Percentiles rank a stretch among this genome's conserved stretches.
Evolutionary conservation across 228 moss, liverwort and hornwort genomes (phyloP).

Genomic region (Sphagnum magellanicum): DNA sequence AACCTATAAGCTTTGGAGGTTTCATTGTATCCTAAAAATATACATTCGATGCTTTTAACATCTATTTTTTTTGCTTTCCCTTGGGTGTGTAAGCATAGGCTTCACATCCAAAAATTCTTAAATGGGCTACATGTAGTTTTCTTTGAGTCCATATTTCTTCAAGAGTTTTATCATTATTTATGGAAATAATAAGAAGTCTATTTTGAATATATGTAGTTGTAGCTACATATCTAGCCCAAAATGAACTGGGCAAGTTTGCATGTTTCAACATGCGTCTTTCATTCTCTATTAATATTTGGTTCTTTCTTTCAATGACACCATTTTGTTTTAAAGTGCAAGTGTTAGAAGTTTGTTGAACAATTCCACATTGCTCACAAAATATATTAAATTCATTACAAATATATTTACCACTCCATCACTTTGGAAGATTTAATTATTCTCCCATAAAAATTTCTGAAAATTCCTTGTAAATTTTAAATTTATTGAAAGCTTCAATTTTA

Average conservation of each 20-base stretch:
- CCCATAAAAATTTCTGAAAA: slow-evolving; percentile 1
- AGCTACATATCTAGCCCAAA: slow-evolving; percentile 2
- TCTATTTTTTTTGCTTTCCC: slow-evolving; percentile 1
- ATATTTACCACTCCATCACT: slow-evolving; percentile 5
- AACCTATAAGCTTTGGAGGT: slow-evolving; percentile 3
- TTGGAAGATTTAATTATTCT: neutral
- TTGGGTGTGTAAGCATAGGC: neutral
- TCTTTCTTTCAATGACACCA: slow-evolving; percentile 4
- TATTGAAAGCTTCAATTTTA: slow-evolving; percentile 7
- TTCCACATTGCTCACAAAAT: neutral
- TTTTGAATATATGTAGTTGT: slow-evolving; percentile 4
- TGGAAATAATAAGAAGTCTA: neutral
- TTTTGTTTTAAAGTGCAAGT: slow-evolving; percentile 4
- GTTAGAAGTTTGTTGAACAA: slow-evolving; percentile 4
- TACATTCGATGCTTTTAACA: slow-evolving; percentile 1
- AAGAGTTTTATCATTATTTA: slow-evolving; percentile 2
- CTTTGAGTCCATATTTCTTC: neutral
- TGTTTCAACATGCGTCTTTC: slow-evolving; percentile 4
- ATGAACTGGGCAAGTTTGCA: neutral
- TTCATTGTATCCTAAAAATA: slow-evolving; percentile 7
- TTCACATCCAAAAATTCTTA: neutral
- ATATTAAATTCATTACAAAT: neutral
- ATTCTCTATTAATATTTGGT: neutral
- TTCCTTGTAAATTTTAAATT: slow-evolving; percentile 5
- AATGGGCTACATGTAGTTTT: neutral